Base-by-base conservation (phyloP, 2,329 filamentous ascomycete genomes). In the Trichoderma sp. region DNA sequence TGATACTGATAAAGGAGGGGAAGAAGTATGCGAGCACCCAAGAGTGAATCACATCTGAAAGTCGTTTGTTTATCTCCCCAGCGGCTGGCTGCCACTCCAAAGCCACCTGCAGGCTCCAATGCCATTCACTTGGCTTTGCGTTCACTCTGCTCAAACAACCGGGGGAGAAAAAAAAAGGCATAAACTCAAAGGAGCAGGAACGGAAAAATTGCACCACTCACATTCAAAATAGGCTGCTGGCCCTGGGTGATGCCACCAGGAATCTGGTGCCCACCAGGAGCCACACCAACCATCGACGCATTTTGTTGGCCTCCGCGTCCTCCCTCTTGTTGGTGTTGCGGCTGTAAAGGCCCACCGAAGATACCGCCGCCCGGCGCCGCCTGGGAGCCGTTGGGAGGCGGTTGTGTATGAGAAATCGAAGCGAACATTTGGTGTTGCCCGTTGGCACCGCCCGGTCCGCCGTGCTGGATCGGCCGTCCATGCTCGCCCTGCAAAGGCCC, bases 281-380 rank as follows among this genome's bases (percentile, higher is more conserved):
- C 78, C 33, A 85, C 76, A 81, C 85, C 78, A 84, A 83, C 82
- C 63, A 83, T 84, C 37, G 85, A 86, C 74, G 80, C 74, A 53
- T 85, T 81, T 72, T 87, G 87, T n/a, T 85, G 83, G 64, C 85
- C 82, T 76, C 93, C 92, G 76, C 90, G 70, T 85, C 87, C 72
- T 35, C 74, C 72, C 24, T 72, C 70, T 78, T 85, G 82, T 69
- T 83, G 83, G 59, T 91, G 88, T 53, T 71, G 70, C 70, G 83
- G 87, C 74, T 89, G 89, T 69, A 89, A 82, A 59, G 92, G 89
- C 3, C 90, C 88, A 29, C 90, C 91, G 74, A 94, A 96, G 47
- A 92, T 84, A 64, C 87, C 86, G 4, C 84, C 87, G 88, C 86
- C 16, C 37, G 89, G 85, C 27, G 86, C 85, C 29, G 86, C 86